Base-by-base conservation (phyloP, 306 rosid genomes). In the Corylus heterophylla region DNA sequence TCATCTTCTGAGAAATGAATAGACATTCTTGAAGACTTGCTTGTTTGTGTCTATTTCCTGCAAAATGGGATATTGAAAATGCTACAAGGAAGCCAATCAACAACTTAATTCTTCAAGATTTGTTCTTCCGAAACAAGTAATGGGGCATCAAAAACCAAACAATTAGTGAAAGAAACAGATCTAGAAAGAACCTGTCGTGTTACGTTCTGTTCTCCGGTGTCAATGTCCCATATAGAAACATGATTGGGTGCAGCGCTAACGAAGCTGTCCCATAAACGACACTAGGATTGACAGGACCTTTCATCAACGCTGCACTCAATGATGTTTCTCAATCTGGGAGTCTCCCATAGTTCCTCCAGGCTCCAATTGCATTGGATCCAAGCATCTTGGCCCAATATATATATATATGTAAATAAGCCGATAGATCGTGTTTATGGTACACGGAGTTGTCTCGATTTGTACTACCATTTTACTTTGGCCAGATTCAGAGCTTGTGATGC, bases 291-390 rank as follows among this genome's bases (percentile, higher is more conserved):
- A 6, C 7, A 27, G 31, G 6, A 77, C 9, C 59, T 42, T 88
- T 85, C 92, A 90, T 94, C 97, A 94, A 92, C 96, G 93, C 97
- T 90, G 98, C 97, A 94, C 98, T 92, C 97, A 90, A 92, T 87
- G 89, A 89, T 83, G 94, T 87, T 88, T 92, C 90, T 37, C 77
- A 54, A 85, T 78, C 83, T 81, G 90, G 83, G 59, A 55, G 56
- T 81, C 71, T 54, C 13, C 49, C 62, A 3, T 8, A 10, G 9
- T 44, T 42, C 22, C 42, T 25, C 4, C 35, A 31, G 35, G 42
- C 52, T 68, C 71, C 25, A 68, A 9, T 51, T 42, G 72, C 12
- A 18, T 39, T 20, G 10, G 49, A 68, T 18, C 49, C 27, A 10
- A 6, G 25, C 27, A 68, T 39, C 51, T 42, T 10, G 72, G 51